A percentile compares a stretch with the other conserved stretches of the same genome.
These are phyloP conservation scores for Papiliotrema nemorosa DNA, from an alignment of 1,284 basidiomycete species.

Conservation along the genomic window DNA sequence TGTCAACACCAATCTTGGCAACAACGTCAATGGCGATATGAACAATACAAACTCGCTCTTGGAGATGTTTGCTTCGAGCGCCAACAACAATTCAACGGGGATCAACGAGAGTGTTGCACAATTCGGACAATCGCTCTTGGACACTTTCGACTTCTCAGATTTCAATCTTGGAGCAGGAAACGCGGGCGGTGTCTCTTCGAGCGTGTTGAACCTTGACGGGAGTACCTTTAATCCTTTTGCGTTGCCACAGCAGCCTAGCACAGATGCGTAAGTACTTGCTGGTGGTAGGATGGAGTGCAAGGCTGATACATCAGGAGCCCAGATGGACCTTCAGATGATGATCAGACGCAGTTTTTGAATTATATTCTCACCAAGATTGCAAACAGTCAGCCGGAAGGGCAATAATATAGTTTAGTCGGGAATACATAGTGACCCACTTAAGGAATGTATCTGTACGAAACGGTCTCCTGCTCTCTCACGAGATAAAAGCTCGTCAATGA, in stretches of 20 bases:
- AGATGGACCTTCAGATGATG: slow-evolving; percentile 20
- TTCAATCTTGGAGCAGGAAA: slow-evolving; percentile 23
- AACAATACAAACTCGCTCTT: too few species aligned
- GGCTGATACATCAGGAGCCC: background rate
- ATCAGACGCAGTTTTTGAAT: slow-evolving; percentile 43
- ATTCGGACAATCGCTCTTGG: slow-evolving; percentile 30
- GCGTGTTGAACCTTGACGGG: slow-evolving; percentile 11
- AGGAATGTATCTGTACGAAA: too few species aligned
- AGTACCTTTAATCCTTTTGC: slow-evolving; percentile 48
- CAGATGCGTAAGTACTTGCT: slow-evolving; percentile 35
- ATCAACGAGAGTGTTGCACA: slow-evolving; percentile 8
- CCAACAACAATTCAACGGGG: background rate
- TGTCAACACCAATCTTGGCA: background rate
- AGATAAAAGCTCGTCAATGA: background rate
- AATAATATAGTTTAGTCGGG: slow-evolving; percentile 10
- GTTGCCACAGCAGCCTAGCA: slow-evolving; percentile 36
- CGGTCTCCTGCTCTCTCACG: too few species aligned
- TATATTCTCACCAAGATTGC: slow-evolving; percentile 47
- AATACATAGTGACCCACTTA: too few species aligned
- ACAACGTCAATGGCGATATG: too few species aligned
- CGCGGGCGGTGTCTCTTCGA: background rate
- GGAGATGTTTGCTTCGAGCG: background rate
- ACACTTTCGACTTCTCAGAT: slow-evolving; percentile 41
- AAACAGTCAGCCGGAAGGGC: slow-evolving; percentile 37
- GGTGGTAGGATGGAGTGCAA: background rate